Evolutionary conservation across 106 monocot genomes (phyloP).

Genomic region (Hemerocallis citrina): DNA sequence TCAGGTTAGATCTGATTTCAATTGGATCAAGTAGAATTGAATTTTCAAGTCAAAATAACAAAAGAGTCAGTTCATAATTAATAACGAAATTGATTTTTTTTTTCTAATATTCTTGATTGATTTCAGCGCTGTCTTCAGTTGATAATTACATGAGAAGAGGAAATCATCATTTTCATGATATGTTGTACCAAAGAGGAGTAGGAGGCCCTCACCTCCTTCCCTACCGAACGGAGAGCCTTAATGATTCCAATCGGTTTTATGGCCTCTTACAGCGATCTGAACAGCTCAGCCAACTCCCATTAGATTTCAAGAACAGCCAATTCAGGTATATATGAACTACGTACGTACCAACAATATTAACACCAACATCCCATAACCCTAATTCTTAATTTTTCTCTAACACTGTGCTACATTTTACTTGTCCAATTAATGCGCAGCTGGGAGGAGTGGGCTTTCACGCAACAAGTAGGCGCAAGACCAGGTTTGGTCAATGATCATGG

Average conservation of each 20-base stretch:
- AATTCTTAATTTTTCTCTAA: background rate
- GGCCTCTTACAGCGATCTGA: conserved; percentile 19
- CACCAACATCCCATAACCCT: background rate
- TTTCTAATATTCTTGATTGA: background rate
- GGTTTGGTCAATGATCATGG: conserved; percentile 25
- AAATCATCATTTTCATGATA: conserved; percentile 9
- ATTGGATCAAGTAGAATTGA: background rate
- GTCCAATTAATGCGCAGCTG: conserved; percentile 14
- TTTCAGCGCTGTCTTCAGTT: conserved; percentile 22
- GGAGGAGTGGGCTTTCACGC: conserved; percentile 46
- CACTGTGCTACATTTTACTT: background rate
- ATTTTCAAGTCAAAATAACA: background rate
- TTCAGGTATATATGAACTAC: conserved; percentile 34
- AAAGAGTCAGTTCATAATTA: background rate
- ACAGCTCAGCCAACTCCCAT: conserved; percentile 4
- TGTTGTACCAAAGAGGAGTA: conserved; percentile 31
- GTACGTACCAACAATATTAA: background rate
- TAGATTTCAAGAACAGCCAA: conserved; percentile 25
- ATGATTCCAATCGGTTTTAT: conserved; percentile 12
- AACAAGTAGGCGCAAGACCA: conserved; percentile 19
- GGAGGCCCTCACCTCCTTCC: conserved; percentile 14
- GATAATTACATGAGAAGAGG: conserved; percentile 28
- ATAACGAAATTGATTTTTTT: background rate
- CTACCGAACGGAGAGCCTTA: conserved; percentile 22
- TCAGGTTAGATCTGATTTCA: conserved; percentile 11